Base-by-base conservation (phyloP, 306 rosid species). In the Malus sylvestris region DNA sequence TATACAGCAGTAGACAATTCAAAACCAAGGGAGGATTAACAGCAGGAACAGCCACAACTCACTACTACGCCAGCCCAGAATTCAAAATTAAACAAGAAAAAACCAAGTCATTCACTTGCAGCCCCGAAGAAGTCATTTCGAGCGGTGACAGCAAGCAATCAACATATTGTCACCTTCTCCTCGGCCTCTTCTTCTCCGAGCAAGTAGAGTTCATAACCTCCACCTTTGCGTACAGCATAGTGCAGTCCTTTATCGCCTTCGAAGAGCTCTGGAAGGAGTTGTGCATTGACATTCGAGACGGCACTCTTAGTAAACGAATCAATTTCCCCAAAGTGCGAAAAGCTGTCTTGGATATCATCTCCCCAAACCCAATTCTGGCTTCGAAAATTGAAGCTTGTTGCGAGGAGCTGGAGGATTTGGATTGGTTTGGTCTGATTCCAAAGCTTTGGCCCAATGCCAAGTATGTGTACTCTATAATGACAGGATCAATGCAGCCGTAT, bases 401-500 rank as follows among this genome's bases (percentile, higher is more conserved):
- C 74, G 10, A 82, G 63, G 91, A 85, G 72, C 69, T 93, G 42
- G 85, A 87, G 27, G 51, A 11, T 38, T 60, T 64, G 73, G 81
- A 86, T 61, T 95, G 98, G 98, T 71, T 66, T 67, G 96, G 93
- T 63, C 46, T 92, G 22, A 77, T 95, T 22, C 97, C 97, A 0
- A 85, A 74, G 76, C 79, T 95, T n/a, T 95, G 98, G 98, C 89
- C 96, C 20, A 92, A 90, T 78, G 93, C 85, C 2, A 95, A 95
- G 86, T 95, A 90, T 63, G 84, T 95, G 19, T 95, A 89, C 67
- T 88, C 98, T 9, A 95, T 95, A 79, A 89, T 89, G 96, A 95
- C 98, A 29, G 98, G 98, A 0, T 92, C 98, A 5, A 95, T 95
- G 97, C 88, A 79, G 73, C 97, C 93, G 3, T 95, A 92, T 61